phyloP scores from a whole-genome alignment of 129 eudicot species.

The Helianthus tuberosus region DNA sequence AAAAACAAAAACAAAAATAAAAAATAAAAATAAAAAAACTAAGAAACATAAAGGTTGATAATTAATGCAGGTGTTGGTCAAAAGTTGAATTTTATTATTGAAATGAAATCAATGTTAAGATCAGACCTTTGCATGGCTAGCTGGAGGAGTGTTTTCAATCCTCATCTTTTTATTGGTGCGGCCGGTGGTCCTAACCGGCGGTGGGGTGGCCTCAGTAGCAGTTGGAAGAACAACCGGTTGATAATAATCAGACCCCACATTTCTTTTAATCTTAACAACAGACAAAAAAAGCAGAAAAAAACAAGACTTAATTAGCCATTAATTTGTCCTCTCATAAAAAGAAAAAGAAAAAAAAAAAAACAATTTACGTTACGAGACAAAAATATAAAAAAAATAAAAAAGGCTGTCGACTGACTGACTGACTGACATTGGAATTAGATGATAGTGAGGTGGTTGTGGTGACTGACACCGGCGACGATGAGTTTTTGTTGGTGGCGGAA shows the following conservation, averaged over 20 bases:
- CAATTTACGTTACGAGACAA: slow-evolving; percentile 10
- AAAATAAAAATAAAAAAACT: neutral
- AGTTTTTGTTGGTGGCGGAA: slow-evolving; percentile 26
- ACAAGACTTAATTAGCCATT: slow-evolving; percentile 13
- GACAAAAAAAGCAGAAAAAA: slow-evolving; percentile 16
- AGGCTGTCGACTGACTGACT: slow-evolving; percentile 14
- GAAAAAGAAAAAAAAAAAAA: neutral
- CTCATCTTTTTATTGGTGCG: slow-evolving; percentile 43
- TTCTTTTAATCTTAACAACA: slow-evolving; percentile 52
- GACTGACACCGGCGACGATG: slow-evolving; percentile 46
- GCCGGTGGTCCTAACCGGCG: slow-evolving; percentile 42
- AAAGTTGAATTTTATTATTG: neutral
- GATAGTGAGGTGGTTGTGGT: slow-evolving; percentile 35
- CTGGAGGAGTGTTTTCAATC: slow-evolving; percentile 37
- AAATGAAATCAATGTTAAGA: slow-evolving; percentile 1
- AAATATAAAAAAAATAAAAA: neutral
- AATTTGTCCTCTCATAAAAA: slow-evolving; percentile 24
- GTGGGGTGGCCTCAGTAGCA: slow-evolving; percentile 25
- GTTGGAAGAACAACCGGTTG: slow-evolving; percentile 34
- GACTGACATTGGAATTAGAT: slow-evolving; percentile 38
- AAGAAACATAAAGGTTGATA: neutral
- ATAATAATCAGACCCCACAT: slow-evolving; percentile 36
- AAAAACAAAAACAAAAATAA: neutral
- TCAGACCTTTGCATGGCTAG: slow-evolving; percentile 85
- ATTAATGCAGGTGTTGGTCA: neutral